Base-by-base conservation (phyloP, 352 stramenopile genomes). In the Phytophthora citrophthora region DNA sequence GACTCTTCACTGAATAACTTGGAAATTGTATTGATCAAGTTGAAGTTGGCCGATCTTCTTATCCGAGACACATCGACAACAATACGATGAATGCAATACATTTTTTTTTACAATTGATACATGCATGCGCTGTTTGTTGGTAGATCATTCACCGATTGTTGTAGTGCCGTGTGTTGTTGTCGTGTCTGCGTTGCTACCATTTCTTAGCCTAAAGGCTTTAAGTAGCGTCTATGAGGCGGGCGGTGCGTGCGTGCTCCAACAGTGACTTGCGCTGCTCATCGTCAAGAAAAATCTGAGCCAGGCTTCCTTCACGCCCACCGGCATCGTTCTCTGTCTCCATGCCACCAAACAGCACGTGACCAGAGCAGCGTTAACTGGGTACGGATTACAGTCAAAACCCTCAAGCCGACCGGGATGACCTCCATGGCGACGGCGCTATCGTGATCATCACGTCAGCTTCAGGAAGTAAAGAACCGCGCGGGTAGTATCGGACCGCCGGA, bases 361-460 rank as follows among this genome's bases (percentile, higher is more conserved):
- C 39, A 11, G 41, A 41, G 11, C 27, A n/a, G 15, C 15, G 27
- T 50, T 50, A 50, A 36, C 44, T 50, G 41, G 18, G 15, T 11
- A 10, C n/a, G 13, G 36, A 20, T 20, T 20, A 2, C 20, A 20
- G 20, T 20, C 20, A 20, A 20, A 20, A 20, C 20, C 20, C 20
- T 20, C 1, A 20, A 20, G 20, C 20, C 20, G 1, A 20, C 20
- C 20, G 20, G 24, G 34, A 63, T 56, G 46, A 58, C 44, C 32
- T 38, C 13, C 26, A 31, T 34, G 13, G 23, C n/a, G 7, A 29
- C 29, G 5, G 15, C 18, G 20, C 24, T 41, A 39, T 48, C 31
- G 32, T 66, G 58, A 54, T 61, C 40, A 54, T 54, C 48, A 53
- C 36, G 18, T 15, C 38, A 31, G 2, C 50, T 49, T 61, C 41